Base-by-base conservation (phyloP, 164 flowering plant species). In the Paratinospora sagittata region DNA sequence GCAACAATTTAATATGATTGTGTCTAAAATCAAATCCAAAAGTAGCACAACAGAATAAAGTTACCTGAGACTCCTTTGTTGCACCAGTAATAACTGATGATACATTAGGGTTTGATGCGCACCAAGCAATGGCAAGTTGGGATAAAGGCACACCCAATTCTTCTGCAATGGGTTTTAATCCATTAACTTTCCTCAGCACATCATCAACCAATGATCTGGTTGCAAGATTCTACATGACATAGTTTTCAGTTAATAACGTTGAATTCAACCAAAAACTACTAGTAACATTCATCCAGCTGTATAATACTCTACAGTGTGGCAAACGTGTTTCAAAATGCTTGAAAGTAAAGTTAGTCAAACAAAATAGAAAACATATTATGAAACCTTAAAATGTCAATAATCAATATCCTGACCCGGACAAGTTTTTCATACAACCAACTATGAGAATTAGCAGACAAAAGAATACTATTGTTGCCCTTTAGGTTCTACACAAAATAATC, bases 111-210 rank as follows among this genome's bases (percentile, higher is more conserved):
- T 96, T 96, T 14, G 97, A 68, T 74, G 98, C 97, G 79, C 98
- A 96, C 99, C 99, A 96, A 67, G 99, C 99, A 82, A 96, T 93
- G 58, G 99, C 93, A 71, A 96, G 95, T 76, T 93, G 99, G 76
- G 99, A 72, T 69, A 96, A 67, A 12, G 97, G 88, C 65, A 93
- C 99, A 41, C 86, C 91, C 21, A 96, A 82, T 70, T 93, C 97
- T 27, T 87, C 89, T 8, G 99, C 99, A 72, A 93, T 91, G 67
- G 99, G 99, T 80, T 84, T 83, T 76, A 96, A 78, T 36, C 93
- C 93, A 68, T 82, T 75, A 17, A 93, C 99, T 71, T 96, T 96
- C 73, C 70, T 89, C 85, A 96, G 83, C 77, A 90, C 94, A 72
- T 93, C 98, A 74, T 96, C 99, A 70, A 88, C 96, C 87, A 96